Percentiles rank a stretch among this genome's conserved stretches.
Evolutionary conservation across 805 yeast genomes (phyloP).

Genomic region (Clavispora vitiphila): DNA sequence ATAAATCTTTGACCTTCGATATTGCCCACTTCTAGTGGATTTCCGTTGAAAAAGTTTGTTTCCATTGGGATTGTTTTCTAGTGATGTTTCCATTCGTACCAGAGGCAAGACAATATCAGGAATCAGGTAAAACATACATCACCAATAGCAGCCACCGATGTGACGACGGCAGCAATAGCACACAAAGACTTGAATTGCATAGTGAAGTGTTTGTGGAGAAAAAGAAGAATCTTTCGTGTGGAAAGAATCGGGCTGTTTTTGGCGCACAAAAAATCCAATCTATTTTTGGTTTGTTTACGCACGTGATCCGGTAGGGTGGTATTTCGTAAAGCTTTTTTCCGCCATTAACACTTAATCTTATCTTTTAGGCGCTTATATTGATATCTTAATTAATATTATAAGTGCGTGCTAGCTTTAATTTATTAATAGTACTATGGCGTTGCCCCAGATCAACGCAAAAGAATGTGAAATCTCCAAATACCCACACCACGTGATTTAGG

Average conservation of each 20-base stretch:
- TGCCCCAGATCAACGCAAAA: background rate
- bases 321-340: background rate
- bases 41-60: background rate
- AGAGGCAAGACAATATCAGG: background rate
- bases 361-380: too few relatives aligned
- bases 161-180: slow-evolving; percentile 44
- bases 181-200: slow-evolving; percentile 41
- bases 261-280: background rate
- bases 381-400: too few relatives aligned
- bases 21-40: too few relatives aligned
- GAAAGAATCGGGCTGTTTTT: background rate
- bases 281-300: background rate
- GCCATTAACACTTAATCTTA: too few relatives aligned
- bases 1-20: background rate
- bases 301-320: slow-evolving; percentile 2
- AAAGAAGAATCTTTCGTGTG: background rate
- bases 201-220: background rate
- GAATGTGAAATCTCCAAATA: background rate
- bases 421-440: too few relatives aligned
- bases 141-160: slow-evolving; percentile 56
- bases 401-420: too few relatives aligned
- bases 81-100: background rate
- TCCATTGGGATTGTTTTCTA: background rate
- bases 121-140: slow-evolving; percentile 30
- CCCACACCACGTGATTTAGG: background rate